phyloP scores from a whole-genome alignment of 1,284 basidiomycete species.

The Dichomitus squalens region DNA sequence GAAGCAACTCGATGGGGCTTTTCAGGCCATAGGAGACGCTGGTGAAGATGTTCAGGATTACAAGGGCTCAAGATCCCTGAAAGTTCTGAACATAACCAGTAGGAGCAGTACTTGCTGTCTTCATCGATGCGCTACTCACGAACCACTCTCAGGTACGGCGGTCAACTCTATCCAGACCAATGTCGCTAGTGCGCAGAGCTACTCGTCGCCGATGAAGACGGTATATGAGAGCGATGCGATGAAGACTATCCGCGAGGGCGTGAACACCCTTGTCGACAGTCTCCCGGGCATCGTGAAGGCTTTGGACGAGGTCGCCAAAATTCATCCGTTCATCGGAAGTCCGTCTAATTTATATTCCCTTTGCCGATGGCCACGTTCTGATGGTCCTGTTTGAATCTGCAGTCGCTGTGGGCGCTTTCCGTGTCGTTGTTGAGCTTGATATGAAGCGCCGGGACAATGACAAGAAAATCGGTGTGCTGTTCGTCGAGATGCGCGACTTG shows the following conservation, averaged over 20 bases:
- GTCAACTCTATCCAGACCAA: not conserved
- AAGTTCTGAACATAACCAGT: slow-evolving; percentile 16
- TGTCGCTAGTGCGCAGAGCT: slow-evolving; percentile 2
- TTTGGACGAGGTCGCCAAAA: slow-evolving; percentile 30
- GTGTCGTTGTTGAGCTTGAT: slow-evolving; percentile 43
- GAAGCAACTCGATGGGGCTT: slow-evolving; percentile 11
- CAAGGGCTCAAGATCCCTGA: not conserved
- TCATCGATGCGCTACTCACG: not conserved
- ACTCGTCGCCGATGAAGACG: slow-evolving; percentile 2
- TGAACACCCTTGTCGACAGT: slow-evolving; percentile 28
- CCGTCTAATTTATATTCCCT: not conserved
- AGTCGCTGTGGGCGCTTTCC: slow-evolving; percentile 49
- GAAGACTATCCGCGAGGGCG: slow-evolving; percentile 12
- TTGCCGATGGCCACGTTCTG: not conserved
- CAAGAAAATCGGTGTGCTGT: slow-evolving; percentile 42
- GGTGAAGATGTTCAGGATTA: slow-evolving; percentile 6
- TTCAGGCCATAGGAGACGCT: slow-evolving; percentile 1
- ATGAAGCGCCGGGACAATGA: slow-evolving; percentile 45
- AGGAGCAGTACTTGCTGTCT: not conserved
- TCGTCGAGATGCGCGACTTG: slow-evolving; percentile 48
- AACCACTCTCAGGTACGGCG: not conserved
- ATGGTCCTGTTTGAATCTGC: not conserved
- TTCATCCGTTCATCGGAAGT: slow-evolving; percentile 35
- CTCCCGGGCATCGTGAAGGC: slow-evolving; percentile 29
- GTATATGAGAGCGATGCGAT: slow-evolving; percentile 9